These are phyloP conservation scores for Phialophora expanda DNA, from an alignment of 2,329 filamentous ascomycete species.

Conservation along the genomic window DNA sequence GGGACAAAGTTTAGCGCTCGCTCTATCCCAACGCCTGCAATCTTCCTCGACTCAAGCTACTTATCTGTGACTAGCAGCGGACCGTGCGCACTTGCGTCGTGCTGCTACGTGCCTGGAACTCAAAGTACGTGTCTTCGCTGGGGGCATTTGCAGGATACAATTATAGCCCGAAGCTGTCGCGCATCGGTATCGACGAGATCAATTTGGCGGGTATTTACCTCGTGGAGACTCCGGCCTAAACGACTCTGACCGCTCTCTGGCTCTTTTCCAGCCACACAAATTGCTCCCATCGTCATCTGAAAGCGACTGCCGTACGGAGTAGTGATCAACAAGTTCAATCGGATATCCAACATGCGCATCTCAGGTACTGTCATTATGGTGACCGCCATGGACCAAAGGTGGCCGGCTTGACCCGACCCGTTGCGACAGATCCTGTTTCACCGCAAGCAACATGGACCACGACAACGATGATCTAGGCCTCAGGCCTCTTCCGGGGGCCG, in stretches of 20 bases:
- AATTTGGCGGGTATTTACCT: neutral
- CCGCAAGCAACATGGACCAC: slow-evolving; percentile 15
- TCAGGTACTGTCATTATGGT: neutral
- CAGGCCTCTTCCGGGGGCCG: slow-evolving; percentile 2
- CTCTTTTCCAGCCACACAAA: neutral
- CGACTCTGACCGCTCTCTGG: neutral
- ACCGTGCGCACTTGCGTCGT: neutral
- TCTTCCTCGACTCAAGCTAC: slow-evolving; percentile 19
- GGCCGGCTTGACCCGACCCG: slow-evolving; percentile 1
- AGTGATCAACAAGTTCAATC: neutral
- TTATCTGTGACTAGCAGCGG: slow-evolving; percentile 7
- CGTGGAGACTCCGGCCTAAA: neutral
- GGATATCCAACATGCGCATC: neutral
- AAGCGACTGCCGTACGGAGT: neutral
- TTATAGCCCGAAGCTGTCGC: neutral
- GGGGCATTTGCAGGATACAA: neutral
- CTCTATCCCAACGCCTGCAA: slow-evolving; percentile 11
- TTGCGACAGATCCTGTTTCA: slow-evolving; percentile 2
- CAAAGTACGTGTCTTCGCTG: neutral
- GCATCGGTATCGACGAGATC: neutral
- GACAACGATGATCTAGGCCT: slow-evolving; percentile 4
- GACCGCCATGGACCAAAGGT: slow-evolving; percentile 8
- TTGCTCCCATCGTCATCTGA: neutral
- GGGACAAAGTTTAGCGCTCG: slow-evolving; percentile 23
- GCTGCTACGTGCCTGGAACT: neutral